phyloP scores from a whole-genome alignment of 768 basidiomycete species.

The Crucibulum laeve region DNA sequence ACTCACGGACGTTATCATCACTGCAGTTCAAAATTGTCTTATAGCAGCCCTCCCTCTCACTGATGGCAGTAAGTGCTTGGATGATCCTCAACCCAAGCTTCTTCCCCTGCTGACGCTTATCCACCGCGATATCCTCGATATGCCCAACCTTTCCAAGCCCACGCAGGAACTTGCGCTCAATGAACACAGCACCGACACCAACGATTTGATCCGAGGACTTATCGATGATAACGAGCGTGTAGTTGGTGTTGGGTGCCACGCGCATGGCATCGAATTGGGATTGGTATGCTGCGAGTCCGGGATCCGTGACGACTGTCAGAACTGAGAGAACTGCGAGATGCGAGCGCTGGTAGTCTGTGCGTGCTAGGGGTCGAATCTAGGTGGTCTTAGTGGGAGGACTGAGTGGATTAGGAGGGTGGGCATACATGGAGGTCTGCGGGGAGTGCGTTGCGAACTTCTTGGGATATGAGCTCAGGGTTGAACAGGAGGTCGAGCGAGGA shows the following conservation, averaged over 20 bases:
- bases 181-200: slow-evolving; percentile 75
- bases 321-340: slow-evolving; percentile 84
- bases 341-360: slow-evolving; percentile 75
- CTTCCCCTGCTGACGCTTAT: slow-evolving; percentile 83
- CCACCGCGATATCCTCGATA: slow-evolving; percentile 97
- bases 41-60: slow-evolving; percentile 79
- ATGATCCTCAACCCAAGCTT: slow-evolving; percentile 88
- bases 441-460: slow-evolving; percentile 53
- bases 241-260: slow-evolving; percentile 62
- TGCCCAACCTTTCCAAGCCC: slow-evolving; percentile 87
- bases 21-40: slow-evolving; percentile 98
- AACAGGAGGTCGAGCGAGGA: slow-evolving; percentile 74
- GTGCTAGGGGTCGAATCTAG: slow-evolving; percentile 87
- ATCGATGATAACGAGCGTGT: slow-evolving; percentile 79
- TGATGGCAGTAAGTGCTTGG: slow-evolving; percentile 78
- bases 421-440: slow-evolving; percentile 66
- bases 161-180: slow-evolving; percentile 94
- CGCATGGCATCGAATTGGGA: slow-evolving; percentile 64
- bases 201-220: slow-evolving; percentile 74
- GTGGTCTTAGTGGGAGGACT: neutral
- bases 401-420: slow-evolving; percentile 3
- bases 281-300: slow-evolving; percentile 63
- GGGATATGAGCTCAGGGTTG: slow-evolving; percentile 64
- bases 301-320: slow-evolving; percentile 65
- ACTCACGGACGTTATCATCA: slow-evolving; percentile 87